Evolutionary conservation across 139 green algal genomes (phyloP), one percentile per base, ranked within the genome.

Genomic region (Tetradesmus obliquus): DNA sequence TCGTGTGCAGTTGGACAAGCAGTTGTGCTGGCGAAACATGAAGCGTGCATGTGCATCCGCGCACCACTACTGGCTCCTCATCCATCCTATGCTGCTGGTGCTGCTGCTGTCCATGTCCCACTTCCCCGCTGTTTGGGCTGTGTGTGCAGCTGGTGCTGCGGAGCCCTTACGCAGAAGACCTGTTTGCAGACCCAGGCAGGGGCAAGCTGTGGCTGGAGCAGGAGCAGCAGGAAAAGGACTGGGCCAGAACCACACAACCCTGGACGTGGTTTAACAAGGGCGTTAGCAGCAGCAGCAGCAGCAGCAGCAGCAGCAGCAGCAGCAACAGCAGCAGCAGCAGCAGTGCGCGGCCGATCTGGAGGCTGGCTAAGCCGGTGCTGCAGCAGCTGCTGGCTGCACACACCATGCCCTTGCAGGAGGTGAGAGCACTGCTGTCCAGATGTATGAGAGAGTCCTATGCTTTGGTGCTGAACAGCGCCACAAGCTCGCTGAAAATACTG

Each of bases 341-440:
- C 76, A 55, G 3, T 3, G 69, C 60, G 19, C 53, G 19, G 82
- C 55, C 20, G 2, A 72, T 51, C 13, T 24, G 85, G 45, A n/a
- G 66, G 17, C 66, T 76, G 10, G 66, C 66, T 13, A 76, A 76
- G 66, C 32, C 66, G 2, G 24, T 89, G 85, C 19, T 82, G 66
- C 85, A 89, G 24, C 62, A 55, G 53, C 85, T 89, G 62, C 9
- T 82, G 45, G 85, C 85, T 22, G 62, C 66, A 19, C 13, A 12
- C 24, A 82, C 24, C 24, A 81, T 89, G 66, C 51, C 85, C 15
- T 8, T 82, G 1, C 9, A 81, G 2, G 58, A 89, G 85, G 85
- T 82, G 58, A 12, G 24, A 45, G 32, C 32, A 45, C 32, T 45
- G 32, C 32, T 45, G 32, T 45, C 32, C 32, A 45, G 32, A 45